Base-by-base conservation (phyloP, 2,329 filamentous ascomycete species). In the Nectriaceae sp. region DNA sequence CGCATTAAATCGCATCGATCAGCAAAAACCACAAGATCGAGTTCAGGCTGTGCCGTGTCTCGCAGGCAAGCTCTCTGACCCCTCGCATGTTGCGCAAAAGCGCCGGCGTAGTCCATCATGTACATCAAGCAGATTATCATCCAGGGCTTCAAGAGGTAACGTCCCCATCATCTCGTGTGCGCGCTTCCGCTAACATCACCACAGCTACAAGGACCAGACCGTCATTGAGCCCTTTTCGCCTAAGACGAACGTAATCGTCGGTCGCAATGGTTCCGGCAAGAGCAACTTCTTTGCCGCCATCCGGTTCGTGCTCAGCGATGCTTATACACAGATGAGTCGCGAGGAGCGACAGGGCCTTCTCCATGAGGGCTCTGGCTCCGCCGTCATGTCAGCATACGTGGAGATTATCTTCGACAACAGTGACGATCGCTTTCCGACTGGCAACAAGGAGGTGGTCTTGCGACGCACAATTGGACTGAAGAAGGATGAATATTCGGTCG, bases 111-210 rank as follows among this genome's bases (percentile, higher is more conserved):
- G 59, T 59, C 65, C 70, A 78, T 63, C 67, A 96, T 97, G 92
- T 94, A 95, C 78, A 97, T 99, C 82, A 99, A 99, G 74, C 94
- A 99, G 77, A 97, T 97, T 71, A 97, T 97, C 72, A 97, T 99
- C 69, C 94, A 99, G 73, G 94, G 94, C 84, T 99, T 99, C 77
- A 99, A 99, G 76, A 97, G 91, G 91, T 95, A 72, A 60, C 73
- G 66, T 47, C 44, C 35, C 47, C 42, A 40, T 43, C 51, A 41
- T 47, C 46, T 22, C 42, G n/a, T 21, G 40, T 19, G 37, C 44
- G 41, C 21, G 11, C 37, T 39, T 42, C 33, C 62, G 52, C 51
- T 59, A 46, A 67, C 50, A 22, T 33, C 40, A 19, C 38, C 39
- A 47, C 63, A 96, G 92, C 81, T 99, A 99, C 84, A 99, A 99